These are phyloP conservation scores for Fusarium sp. DNA, from an alignment of 2,329 filamentous ascomycete species.

Conservation along the genomic window DNA sequence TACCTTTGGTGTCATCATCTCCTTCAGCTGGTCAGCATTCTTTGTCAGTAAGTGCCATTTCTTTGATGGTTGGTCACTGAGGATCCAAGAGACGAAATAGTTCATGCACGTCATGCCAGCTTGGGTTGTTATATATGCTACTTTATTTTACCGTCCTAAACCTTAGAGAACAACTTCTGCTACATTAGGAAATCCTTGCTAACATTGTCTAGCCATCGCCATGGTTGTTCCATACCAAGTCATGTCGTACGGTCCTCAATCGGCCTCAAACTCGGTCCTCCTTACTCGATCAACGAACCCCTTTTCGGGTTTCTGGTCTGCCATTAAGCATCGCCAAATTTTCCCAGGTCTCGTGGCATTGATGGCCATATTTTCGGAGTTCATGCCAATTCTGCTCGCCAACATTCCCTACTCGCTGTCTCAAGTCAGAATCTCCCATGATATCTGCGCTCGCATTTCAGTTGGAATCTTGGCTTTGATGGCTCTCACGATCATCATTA, in stretches of 20 bases:
- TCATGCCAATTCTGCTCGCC: constrained; percentile 61
- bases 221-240: constrained; percentile 58
- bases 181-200: neutral
- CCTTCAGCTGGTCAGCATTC: constrained; percentile 56
- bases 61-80: no score
- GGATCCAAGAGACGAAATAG: no score
- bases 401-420: constrained; percentile 61
- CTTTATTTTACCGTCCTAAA: neutral
- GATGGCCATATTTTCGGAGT: constrained; percentile 59
- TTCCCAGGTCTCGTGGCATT: constrained; percentile 56
- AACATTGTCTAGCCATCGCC: constrained; percentile 53
- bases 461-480: constrained; percentile 56
- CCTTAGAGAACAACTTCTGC: neutral
- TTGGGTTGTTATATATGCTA: neutral
- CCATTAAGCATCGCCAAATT: constrained; percentile 43
- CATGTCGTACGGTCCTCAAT: constrained; percentile 51
- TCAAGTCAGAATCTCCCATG: constrained; percentile 53
- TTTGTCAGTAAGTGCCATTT: constrained; percentile 47
- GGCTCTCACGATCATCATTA: constrained; percentile 53
- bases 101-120: neutral
- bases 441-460: constrained; percentile 55
- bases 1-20: constrained; percentile 54
- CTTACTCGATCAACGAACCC: constrained; percentile 57
- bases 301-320: constrained; percentile 55
- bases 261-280: constrained; percentile 53